A percentile compares a stretch with the other conserved stretches of the same genome.
Conservation (phyloP, 257 asterid genomes). For the Capsicum baccatum region DNA sequence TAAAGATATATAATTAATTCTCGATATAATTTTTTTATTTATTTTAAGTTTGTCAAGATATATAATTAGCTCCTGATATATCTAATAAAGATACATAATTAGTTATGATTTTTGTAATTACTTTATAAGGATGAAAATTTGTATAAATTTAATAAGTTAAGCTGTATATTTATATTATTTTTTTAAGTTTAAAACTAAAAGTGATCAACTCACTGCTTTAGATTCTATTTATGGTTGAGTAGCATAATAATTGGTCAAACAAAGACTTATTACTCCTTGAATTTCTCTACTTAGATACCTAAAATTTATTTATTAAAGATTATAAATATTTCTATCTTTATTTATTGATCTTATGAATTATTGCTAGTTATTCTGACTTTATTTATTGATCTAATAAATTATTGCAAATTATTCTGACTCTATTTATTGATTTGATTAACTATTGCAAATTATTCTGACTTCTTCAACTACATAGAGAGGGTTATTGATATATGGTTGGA, state of each 20-base stretch:
- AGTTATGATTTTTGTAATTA: too few species aligned
- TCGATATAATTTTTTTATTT: too few species aligned
- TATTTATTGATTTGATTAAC: background rate
- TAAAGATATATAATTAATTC: too few species aligned
- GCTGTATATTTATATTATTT: too few species aligned
- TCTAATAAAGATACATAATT: too few species aligned
- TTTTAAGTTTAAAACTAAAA: background rate
- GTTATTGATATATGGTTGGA: background rate
- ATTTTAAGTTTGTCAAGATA: too few species aligned
- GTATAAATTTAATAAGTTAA: too few species aligned
- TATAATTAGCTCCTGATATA: too few species aligned
- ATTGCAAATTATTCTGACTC: background rate
- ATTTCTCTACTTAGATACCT: constrained; percentile 11
- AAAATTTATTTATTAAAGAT: background rate
- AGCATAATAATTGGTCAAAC: background rate
- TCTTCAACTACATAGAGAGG: background rate
- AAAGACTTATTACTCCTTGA: background rate
- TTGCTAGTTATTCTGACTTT: too few species aligned
- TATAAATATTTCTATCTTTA: background rate
- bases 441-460: background rate
- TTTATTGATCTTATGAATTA: too few species aligned
- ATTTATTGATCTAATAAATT: background rate
- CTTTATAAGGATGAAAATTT: too few species aligned
- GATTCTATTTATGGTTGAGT: background rate
- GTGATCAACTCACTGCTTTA: background rate